A percentile compares a stretch with the other conserved stretches of the same genome.
Conservation (phyloP, 768 basidiomycete species). For the Tulasnella sp. region DNA sequence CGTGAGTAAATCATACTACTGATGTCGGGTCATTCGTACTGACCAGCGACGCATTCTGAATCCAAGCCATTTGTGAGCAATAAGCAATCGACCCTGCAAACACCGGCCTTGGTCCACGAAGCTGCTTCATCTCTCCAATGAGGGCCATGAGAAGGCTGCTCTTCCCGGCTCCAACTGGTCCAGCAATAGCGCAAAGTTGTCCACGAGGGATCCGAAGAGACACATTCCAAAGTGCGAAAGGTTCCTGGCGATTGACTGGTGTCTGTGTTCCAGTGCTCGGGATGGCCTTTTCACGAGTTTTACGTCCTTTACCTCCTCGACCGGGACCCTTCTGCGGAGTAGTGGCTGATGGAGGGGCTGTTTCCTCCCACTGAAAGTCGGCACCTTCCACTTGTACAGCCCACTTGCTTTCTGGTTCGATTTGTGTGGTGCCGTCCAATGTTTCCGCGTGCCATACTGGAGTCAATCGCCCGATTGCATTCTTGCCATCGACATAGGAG, state of each 20-base stretch:
- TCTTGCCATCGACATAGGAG: conserved; percentile 60
- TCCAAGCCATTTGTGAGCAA: conserved; percentile 73
- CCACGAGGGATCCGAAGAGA: conserved; percentile 55
- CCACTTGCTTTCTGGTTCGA: conserved; percentile 47
- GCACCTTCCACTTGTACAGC: conserved; percentile 54
- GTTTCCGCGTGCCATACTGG: conserved; percentile 59
- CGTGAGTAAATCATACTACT: conserved; percentile 61
- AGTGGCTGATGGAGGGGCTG: conserved; percentile 28
- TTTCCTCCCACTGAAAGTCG: conserved; percentile 62
- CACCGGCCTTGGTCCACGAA: conserved; percentile 47
- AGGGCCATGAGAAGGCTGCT: conserved; percentile 41
- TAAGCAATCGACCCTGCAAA: conserved; percentile 67
- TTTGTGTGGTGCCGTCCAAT: conserved; percentile 23
- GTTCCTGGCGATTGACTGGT: conserved; percentile 32
- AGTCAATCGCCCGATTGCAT: conserved; percentile 53
- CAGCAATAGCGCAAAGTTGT: conserved; percentile 55
- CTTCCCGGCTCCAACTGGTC: conserved; percentile 67
- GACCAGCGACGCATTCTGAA: conserved; percentile 64
- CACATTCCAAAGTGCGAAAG: conserved; percentile 54
- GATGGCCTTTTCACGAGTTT: conserved; percentile 21
- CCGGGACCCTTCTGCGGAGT: background rate
- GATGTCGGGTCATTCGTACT: conserved; percentile 30
- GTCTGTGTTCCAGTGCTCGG: conserved; percentile 14
- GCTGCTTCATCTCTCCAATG: conserved; percentile 65
- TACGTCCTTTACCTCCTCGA: conserved; percentile 2